Conservation (phyloP, 2,329 filamentous ascomycete genomes). For the Thielaviopsis populi region DNA sequence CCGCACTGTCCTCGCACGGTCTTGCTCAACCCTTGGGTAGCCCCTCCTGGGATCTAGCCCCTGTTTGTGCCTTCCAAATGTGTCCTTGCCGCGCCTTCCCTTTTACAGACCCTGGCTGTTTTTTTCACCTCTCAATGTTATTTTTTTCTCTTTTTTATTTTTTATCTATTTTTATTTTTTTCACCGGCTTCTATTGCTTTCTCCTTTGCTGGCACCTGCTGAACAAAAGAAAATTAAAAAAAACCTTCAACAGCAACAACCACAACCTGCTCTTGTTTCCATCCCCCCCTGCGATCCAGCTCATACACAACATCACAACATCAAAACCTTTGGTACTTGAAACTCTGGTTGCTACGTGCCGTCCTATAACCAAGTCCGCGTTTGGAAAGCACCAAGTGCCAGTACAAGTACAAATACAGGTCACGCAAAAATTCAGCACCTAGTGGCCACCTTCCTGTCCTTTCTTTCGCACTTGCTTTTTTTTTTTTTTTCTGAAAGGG, state of each 20-base stretch:
- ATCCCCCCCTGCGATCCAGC: background rate
- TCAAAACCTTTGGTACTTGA: background rate
- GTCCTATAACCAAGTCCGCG: background rate
- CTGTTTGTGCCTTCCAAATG: background rate
- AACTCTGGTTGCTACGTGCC: background rate
- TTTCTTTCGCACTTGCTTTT: background rate
- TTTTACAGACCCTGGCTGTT: background rate
- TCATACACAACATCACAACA: background rate
- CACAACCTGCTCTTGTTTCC: background rate
- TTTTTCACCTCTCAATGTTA: background rate
- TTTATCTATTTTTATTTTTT: too few relatives aligned
- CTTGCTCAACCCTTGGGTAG: background rate
- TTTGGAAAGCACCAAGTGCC: background rate
- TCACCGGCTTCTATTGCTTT: background rate
- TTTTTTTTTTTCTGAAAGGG: conserved; percentile 6
- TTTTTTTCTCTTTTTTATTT: too few relatives aligned
- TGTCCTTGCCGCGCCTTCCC: conserved; percentile 6
- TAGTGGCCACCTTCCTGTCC: background rate
- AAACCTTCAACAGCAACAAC: background rate
- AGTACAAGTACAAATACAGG: background rate
- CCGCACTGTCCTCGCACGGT: background rate
- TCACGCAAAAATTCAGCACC: too few relatives aligned
- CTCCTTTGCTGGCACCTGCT: background rate
- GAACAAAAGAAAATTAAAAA: background rate
- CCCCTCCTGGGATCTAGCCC: background rate